Conservation (phyloP, 257 asterid genomes). For the Primulina huaijiensis region DNA sequence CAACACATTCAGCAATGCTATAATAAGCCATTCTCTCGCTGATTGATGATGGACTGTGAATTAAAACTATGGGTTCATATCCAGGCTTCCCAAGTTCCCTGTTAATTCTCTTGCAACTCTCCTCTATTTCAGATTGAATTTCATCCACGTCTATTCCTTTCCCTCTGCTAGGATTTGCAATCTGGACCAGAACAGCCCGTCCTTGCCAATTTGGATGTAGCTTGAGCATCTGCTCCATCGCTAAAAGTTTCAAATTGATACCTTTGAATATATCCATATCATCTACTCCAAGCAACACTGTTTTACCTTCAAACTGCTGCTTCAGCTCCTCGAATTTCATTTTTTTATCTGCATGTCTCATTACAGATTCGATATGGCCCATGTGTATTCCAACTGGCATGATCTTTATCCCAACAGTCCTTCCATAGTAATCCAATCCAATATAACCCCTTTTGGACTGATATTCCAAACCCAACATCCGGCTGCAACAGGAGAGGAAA, state of each 20-base stretch:
- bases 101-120: constrained; percentile 39
- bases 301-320: constrained; percentile 41
- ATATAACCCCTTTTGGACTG: constrained; percentile 51
- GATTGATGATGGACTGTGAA: constrained; percentile 46
- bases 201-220: constrained; percentile 33
- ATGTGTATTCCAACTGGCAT: constrained; percentile 49
- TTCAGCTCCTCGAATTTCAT: constrained; percentile 37
- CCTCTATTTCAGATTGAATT: constrained; percentile 42
- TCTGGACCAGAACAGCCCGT: constrained; percentile 41
- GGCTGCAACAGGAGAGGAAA: constrained; percentile 23
- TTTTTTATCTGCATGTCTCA: constrained; percentile 37
- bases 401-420: constrained; percentile 45
- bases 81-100: constrained; percentile 30
- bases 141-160: constrained; percentile 49
- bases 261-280: constrained; percentile 59
- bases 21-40: constrained; percentile 48
- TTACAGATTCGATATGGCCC: constrained; percentile 46
- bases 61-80: constrained; percentile 42
- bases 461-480: constrained; percentile 51
- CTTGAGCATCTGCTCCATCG: constrained; percentile 40
- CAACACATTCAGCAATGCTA: constrained; percentile 49
- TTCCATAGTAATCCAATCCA: constrained; percentile 49
- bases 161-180: constrained; percentile 54
- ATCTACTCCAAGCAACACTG: constrained; percentile 46
- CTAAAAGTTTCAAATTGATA: constrained; percentile 42